Percentiles rank a stretch among this genome's conserved stretches.
Evolutionary conservation across 306 rosid genomes (phyloP).

Genomic region (Betula pendula): DNA sequence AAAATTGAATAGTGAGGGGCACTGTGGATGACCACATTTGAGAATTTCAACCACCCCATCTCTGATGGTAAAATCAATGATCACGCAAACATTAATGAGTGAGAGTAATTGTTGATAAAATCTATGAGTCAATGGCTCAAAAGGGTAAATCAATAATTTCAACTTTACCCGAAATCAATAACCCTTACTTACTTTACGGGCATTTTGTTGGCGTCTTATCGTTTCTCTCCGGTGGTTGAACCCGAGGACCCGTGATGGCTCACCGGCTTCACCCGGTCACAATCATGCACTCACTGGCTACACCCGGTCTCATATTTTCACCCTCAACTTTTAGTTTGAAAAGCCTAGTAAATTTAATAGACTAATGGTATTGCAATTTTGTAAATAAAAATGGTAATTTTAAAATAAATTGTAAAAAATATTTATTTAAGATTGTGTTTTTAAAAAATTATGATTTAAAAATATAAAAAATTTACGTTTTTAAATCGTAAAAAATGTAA

Average conservation of each 20-base stretch:
- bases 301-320: constrained; percentile 12
- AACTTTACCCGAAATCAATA: constrained; percentile 1
- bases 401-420: too few species aligned
- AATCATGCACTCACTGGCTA: constrained; percentile 37
- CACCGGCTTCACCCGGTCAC: constrained; percentile 47
- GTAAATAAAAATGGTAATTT: too few species aligned
- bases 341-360: too few species aligned
- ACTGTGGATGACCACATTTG: not conserved
- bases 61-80: constrained; percentile 6
- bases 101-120: constrained; percentile 7
- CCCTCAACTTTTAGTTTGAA: not conserved
- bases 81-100: constrained; percentile 31
- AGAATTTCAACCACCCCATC: not conserved
- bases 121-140: constrained; percentile 10
- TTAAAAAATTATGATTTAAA: too few species aligned
- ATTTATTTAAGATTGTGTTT: too few species aligned
- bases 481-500: too few species aligned
- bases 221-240: constrained; percentile 37
- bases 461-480: too few species aligned
- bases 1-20: too few species aligned
- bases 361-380: not conserved
- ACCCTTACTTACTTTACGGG: constrained; percentile 28
- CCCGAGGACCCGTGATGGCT: constrained; percentile 60
- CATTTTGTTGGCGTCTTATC: constrained; percentile 27
- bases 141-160: constrained; percentile 31